Evolutionary conservation across 208 protist species (phyloP), one percentile per base, ranked within the genome.

Genomic region (Wallacemonas sp.): DNA sequence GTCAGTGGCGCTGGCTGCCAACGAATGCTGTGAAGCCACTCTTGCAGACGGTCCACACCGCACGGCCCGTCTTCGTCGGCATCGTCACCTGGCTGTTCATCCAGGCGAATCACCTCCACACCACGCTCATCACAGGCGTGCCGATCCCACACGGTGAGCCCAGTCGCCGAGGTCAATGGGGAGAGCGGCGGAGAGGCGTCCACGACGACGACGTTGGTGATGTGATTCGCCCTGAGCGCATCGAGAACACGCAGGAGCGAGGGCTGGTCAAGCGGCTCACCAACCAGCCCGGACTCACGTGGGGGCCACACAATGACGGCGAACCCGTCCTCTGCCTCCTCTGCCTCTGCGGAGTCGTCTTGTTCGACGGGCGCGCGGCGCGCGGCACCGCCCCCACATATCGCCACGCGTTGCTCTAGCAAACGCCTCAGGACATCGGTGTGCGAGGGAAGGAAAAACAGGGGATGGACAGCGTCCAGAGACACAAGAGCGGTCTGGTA

Each of bases 21-120:
- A 17, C 59, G 57, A n/a, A 73, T 52, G 30, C 58, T 68, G 44
- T 91, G 84, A 1, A 91, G 67, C 10, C 76, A 53, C 63, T 91
- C 84, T 2, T 60, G 59, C 32, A 90, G 71, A 26, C 79, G 79
- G 29, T 83, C 70, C n/a, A 67, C 58, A n/a, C 67, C 76, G 8
- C 38, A 52, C 10, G 76, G 68, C 8, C 67, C 76, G 24, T 58
- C 39, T 21, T 57, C 68, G 58, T 75, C 59, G 13, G 64, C 65
- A 8, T 10, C 39, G 17, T 9, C 67, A 13, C 57, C 15, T 17
- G 5, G 1, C 0, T 36, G 9, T 22, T 33, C 17, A 17, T 15
- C 33, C 0, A 68, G 63, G 29, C 42, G 38, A 9, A 84, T 37
- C n/a, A 83, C 69, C 50, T 86, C 79, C 24, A 83, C 60, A 21